A percentile compares a stretch with the other conserved stretches of the same genome.
Conservation (phyloP, 75 land plant species). For the Pseudotsuga menziesii region DNA sequence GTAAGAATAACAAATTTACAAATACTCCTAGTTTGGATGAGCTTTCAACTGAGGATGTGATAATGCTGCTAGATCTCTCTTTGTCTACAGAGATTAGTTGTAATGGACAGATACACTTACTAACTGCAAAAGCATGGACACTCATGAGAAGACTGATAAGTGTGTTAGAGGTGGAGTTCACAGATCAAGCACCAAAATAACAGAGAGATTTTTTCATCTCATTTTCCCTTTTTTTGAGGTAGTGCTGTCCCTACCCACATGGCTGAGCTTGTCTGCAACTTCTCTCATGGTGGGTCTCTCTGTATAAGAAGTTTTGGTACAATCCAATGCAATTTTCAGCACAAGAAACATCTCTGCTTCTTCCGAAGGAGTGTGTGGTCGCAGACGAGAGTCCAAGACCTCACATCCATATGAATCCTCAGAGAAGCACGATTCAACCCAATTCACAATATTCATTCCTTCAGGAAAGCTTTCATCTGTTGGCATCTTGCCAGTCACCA, state of each 20-base stretch:
- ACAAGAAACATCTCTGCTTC: slow-evolving; percentile 54
- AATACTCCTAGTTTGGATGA: too few relatives aligned
- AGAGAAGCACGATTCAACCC: slow-evolving; percentile 54
- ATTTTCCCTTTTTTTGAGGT: slow-evolving; percentile 7
- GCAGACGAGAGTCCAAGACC: slow-evolving; percentile 52
- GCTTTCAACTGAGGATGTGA: too few relatives aligned
- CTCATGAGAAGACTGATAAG: not conserved
- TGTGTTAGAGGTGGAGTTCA: not conserved
- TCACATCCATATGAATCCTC: slow-evolving; percentile 19
- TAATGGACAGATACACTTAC: not conserved
- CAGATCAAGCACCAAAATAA: not conserved
- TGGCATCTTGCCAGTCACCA: slow-evolving; percentile 76
- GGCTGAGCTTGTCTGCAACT: slow-evolving; percentile 47
- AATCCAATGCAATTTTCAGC: slow-evolving; percentile 73
- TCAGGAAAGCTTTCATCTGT: slow-evolving; percentile 63
- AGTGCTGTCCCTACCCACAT: slow-evolving; percentile 10
- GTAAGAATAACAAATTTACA: too few relatives aligned
- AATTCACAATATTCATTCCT: slow-evolving; percentile 76
- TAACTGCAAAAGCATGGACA: not conserved
- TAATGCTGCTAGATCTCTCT: too few relatives aligned
- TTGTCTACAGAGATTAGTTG: not conserved
- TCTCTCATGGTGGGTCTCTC: slow-evolving; percentile 73
- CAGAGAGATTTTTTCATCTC: not conserved
- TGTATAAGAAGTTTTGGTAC: slow-evolving; percentile 53
- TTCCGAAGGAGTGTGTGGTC: slow-evolving; percentile 33